Conservation (phyloP, 169 alveolate species). For the Eimeria tenella region DNA sequence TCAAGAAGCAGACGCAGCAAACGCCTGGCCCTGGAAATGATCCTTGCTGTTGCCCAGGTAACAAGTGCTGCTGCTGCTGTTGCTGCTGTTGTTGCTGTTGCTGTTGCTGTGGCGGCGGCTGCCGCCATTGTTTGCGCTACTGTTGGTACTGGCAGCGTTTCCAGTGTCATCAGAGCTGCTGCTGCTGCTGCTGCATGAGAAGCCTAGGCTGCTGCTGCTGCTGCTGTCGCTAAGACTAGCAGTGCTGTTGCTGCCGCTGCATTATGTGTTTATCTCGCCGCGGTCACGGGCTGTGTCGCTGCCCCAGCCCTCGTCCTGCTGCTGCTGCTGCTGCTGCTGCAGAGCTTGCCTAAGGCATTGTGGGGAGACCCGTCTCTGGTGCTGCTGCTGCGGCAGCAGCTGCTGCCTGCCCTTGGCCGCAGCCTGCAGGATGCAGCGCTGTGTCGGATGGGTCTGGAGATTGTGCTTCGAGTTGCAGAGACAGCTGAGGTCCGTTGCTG, state of each 20-base stretch:
- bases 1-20: background rate
- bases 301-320: too few species aligned
- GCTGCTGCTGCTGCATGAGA: slow-evolving; percentile 19
- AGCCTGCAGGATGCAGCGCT: background rate
- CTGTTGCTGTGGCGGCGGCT: slow-evolving; percentile 15
- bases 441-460: slow-evolving; percentile 4
- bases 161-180: background rate
- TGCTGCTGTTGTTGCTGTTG: slow-evolving; percentile 33
- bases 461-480: background rate
- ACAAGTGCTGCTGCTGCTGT: background rate
- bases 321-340: background rate
- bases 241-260: background rate
- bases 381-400: background rate
- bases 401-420: background rate
- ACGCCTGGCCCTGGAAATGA: slow-evolving; percentile 5
- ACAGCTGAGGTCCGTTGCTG: background rate
- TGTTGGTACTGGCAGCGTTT: background rate
- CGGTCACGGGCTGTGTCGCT: too few species aligned
- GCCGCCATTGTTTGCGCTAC: background rate
- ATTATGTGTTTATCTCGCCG: too few species aligned
- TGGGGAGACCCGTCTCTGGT: background rate
- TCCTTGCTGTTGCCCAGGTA: slow-evolving; percentile 7
- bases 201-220: slow-evolving; percentile 15
- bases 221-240: background rate
- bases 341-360: background rate